Conservation (phyloP, 768 basidiomycete genomes). For the Lentinula sp. region DNA sequence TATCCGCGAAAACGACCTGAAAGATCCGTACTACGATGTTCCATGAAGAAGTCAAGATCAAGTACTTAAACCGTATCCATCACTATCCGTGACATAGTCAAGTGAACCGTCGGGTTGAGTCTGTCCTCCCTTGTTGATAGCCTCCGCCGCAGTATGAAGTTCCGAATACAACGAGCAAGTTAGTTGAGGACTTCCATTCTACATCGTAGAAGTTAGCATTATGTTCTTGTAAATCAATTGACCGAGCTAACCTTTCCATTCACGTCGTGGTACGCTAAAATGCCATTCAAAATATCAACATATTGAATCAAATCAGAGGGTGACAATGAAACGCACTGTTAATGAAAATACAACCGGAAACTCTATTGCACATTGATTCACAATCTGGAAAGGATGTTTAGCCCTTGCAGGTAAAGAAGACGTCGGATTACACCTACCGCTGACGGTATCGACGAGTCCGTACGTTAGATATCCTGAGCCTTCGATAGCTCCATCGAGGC, state of each 20-base stretch:
- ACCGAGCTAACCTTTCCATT: slow-evolving; percentile 23
- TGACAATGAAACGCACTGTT: slow-evolving; percentile 20
- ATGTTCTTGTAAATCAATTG: not conserved
- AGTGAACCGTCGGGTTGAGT: slow-evolving; percentile 34
- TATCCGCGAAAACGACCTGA: no score
- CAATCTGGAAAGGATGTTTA: slow-evolving; percentile 15
- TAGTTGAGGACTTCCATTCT: slow-evolving; percentile 28
- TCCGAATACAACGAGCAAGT: slow-evolving; percentile 27
- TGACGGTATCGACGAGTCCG: slow-evolving; percentile 26
- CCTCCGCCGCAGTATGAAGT: slow-evolving; percentile 29
- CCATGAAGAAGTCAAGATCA: not conserved
- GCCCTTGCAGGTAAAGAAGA: no score
- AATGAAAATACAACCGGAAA: slow-evolving; percentile 23
- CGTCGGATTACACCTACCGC: slow-evolving; percentile 10
- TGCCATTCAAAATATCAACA: not conserved
- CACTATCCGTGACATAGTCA: slow-evolving; percentile 33
- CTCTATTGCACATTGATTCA: slow-evolving; percentile 23
- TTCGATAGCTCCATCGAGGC: slow-evolving; percentile 24
- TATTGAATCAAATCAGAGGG: no score
- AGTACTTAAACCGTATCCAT: slow-evolving; percentile 33
- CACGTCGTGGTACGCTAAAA: slow-evolving; percentile 26
- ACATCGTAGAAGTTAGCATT: not conserved
- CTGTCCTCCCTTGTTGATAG: slow-evolving; percentile 36
- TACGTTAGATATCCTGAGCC: slow-evolving; percentile 27
- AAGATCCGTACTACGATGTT: no score